These are phyloP conservation scores for Flaveria ramosissima DNA, from an alignment of 129 eudicot genomes.

Conservation along the genomic window DNA sequence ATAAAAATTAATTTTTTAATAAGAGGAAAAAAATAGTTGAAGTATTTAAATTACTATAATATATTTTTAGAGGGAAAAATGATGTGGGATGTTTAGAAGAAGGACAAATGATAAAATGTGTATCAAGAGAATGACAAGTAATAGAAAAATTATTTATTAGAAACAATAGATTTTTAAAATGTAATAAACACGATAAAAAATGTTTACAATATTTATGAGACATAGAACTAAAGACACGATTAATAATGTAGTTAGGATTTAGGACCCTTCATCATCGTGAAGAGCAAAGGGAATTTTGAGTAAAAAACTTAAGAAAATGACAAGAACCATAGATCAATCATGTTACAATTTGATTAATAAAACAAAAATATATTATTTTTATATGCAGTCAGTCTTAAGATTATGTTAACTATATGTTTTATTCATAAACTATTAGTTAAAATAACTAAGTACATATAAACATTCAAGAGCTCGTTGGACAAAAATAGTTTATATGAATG, in stretches of 20 bases:
- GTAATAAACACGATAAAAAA: not conserved
- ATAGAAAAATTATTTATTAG: too few species aligned
- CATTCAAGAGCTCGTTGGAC: not conserved
- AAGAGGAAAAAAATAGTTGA: too few species aligned
- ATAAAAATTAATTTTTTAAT: too few species aligned
- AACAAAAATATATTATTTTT: not conserved
- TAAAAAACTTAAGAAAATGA: constrained; percentile 21
- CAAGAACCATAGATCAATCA: constrained; percentile 19
- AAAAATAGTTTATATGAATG: not conserved
- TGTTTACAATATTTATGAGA: not conserved
- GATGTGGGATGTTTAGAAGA: too few species aligned
- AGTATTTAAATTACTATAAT: too few species aligned
- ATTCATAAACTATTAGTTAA: not conserved
- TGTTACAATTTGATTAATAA: not conserved
- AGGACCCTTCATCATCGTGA: constrained; percentile 15
- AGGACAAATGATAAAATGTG: too few species aligned
- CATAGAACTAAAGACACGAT: not conserved
- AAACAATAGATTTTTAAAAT: too few species aligned
- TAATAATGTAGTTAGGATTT: not conserved
- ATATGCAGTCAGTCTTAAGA: not conserved
- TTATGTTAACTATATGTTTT: not conserved
- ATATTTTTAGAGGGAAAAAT: too few species aligned
- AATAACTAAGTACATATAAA: not conserved
- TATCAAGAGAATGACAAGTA: too few species aligned
- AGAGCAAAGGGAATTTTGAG: constrained; percentile 26